Conservation (phyloP, 1,139 yeast species). For the Eremothecium cymbalariae region DNA sequence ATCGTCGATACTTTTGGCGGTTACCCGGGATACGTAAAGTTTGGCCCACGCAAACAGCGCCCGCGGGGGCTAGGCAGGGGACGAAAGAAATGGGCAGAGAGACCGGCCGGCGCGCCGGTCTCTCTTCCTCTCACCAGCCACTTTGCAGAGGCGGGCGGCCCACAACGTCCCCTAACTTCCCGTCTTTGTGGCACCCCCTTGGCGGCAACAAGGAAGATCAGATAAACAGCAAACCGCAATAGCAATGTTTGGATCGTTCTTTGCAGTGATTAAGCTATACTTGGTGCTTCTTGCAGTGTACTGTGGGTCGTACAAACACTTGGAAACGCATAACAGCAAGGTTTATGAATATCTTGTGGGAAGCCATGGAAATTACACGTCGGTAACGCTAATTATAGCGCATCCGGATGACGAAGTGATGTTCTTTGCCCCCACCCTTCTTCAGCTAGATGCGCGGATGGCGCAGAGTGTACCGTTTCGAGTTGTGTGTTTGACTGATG, state of each 20-base stretch:
- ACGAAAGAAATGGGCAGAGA: too few relatives aligned
- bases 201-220: too few relatives aligned
- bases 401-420: constrained; percentile 99
- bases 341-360: constrained; percentile 8
- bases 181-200: too few relatives aligned
- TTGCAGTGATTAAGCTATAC: constrained; percentile 12
- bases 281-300: constrained; percentile 14
- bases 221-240: too few relatives aligned
- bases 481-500: constrained; percentile 67
- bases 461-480: constrained; percentile 32
- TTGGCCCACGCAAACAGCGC: too few relatives aligned
- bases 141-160: too few relatives aligned
- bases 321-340: constrained; percentile 10
- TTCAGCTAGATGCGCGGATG: constrained; percentile 19
- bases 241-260: constrained; percentile 8
- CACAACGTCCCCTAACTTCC: too few relatives aligned
- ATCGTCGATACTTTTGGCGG: too few relatives aligned
- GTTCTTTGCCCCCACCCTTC: constrained; percentile 79
- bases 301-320: constrained; percentile 10
- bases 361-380: constrained; percentile 8
- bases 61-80: too few relatives aligned
- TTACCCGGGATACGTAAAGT: too few relatives aligned
- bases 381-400: constrained; percentile 57
- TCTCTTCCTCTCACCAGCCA: too few relatives aligned
- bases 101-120: too few relatives aligned